Evolutionary conservation across 345 rosid species (phyloP), one percentile per base, ranked within the genome.

Genomic region (Eucalyptus cloeziana): DNA sequence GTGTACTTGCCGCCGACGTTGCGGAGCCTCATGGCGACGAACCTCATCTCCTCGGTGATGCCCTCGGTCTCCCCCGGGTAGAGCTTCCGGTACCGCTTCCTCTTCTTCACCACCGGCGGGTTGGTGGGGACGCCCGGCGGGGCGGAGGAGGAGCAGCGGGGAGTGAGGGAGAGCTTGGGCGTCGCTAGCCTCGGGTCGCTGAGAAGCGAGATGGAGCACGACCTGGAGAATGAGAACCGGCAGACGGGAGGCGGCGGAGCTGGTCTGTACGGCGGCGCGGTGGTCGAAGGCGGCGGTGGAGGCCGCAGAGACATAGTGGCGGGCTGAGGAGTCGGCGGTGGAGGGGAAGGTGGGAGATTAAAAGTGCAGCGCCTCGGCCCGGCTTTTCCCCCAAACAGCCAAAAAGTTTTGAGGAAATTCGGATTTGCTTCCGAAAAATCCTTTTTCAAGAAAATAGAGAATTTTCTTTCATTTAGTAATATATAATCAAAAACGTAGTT

Each of bases 41-140:
- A 97, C 91, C 99, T 94, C 99, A 97, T 95, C 93, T 97, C 99
- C 93, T 94, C 98, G 25, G 98, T 95, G 67, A 96, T 96, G 5
- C 99, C 99, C 86, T 91, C 89, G 92, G 49, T 91, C 92, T 97
- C 99, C 56, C 99, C 99, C 37, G 99, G 99, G 90, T 92, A 94
- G 33, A 89, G 94, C 91, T 95, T 96, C 90, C 99, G 92, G 92
- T 95, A 93, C 92, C 96, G 92, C 89, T 91, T 94, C 89, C 97
- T 93, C 93, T 94, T 96, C 92, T 89, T 94, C 89, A 92, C 92
- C 21, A 89, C 92, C 21, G 91, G 92, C 19, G 88, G 49, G 44
- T 86, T 86, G 44, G 49, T 87, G 52, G 54, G 47, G 49, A 89
- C 47, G 17, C 60, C 33, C 45, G 87, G 33, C 10, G 90, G 19